phyloP scores from a whole-genome alignment of 202 grass and related monocot genomes.

The Bolboschoenoplectus hybrid region DNA sequence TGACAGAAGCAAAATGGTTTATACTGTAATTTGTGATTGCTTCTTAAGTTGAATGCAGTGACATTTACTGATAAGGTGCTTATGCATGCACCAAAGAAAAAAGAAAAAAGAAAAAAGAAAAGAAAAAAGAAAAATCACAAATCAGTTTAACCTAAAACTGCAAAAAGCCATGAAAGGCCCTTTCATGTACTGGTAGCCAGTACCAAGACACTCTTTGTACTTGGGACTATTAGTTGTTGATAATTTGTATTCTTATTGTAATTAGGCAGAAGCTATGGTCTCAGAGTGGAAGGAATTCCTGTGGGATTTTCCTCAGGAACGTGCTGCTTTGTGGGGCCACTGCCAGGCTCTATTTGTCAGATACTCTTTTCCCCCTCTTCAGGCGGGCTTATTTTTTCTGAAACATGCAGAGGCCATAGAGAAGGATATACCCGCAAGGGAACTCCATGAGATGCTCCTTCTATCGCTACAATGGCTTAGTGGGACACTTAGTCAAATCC shows the following conservation, averaged over 20 bases:
- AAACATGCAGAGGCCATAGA: conserved; percentile 92
- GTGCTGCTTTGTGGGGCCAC: conserved; percentile 93
- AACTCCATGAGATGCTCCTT: conserved; percentile 93
- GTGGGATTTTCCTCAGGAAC: conserved; percentile 96
- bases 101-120: not conserved
- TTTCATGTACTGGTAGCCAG: not conserved
- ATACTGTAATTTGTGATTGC: not conserved
- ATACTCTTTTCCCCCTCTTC: conserved; percentile 79
- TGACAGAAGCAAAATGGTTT: not conserved
- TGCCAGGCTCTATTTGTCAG: conserved; percentile 87
- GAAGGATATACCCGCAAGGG: conserved; percentile 79
- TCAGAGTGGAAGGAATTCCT: conserved; percentile 98
- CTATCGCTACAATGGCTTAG: conserved; percentile 96
- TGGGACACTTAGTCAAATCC: conserved; percentile 87
- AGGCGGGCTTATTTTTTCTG: conserved; percentile 96
- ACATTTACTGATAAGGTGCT: not conserved
- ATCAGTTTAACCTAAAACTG: not conserved
- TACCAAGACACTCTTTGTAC: not conserved
- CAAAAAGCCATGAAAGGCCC: not conserved
- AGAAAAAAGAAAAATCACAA: not conserved
- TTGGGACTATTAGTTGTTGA: not conserved
- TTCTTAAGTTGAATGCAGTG: conserved; percentile 10
- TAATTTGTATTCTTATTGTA: conserved; percentile 22
- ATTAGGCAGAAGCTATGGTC: conserved; percentile 96
- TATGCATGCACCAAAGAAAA: not conserved